Base-by-base conservation (phyloP, 2,329 filamentous ascomycete genomes). In the Xylaria sp. region DNA sequence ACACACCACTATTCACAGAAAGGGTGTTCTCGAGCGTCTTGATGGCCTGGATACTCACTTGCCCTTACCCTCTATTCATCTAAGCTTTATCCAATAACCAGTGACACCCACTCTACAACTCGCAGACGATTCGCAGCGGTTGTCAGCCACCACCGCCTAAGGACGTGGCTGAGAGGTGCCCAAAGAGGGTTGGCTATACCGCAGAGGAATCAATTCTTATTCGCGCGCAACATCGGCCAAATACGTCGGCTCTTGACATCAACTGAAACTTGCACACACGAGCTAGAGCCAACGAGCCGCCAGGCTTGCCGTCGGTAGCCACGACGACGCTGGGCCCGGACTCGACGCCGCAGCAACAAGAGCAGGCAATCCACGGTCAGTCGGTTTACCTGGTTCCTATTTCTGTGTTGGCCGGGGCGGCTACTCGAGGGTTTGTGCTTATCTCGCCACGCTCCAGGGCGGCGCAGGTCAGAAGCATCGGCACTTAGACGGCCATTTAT, bases 201-300 rank as follows among this genome's bases (percentile, higher is more conserved):
- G 27, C 23, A 27, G 21, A 55, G 27, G 23, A 50, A 29, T 27
- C 40, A 25, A 62, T 65, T 69, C 58, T 53, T 48, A 65, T 71
- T 67, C 67, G 63, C 50, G 61, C 64, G 64, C 64, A 63, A 12
- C 21, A 16, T 60, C 60, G 55, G 63, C 47, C 61, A 23, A 63
- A 50, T 40, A 57, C 21, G 57, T 65, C 50, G 44, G 51, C 50
- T 57, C 35, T 53, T 25, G 29, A 21, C 44, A 10, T 16, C 58
- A 63, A 62, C 53, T 44, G 27, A 59, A 27, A 23, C 37, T 10
- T 18, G 16, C 51, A 29, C 25, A 53, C 40, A n/a, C 37, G 42
- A 37, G 60, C 60, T 35, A 50, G 44, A 60, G 25, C 25, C 48
- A 29, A 29, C 54, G 57, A 40, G 21, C 47, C 47, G 10, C 44